Evolutionary conservation across 169 alveolate species (phyloP), one percentile per base, ranked within the genome.

Genomic region (Sarcocystis neurona): DNA sequence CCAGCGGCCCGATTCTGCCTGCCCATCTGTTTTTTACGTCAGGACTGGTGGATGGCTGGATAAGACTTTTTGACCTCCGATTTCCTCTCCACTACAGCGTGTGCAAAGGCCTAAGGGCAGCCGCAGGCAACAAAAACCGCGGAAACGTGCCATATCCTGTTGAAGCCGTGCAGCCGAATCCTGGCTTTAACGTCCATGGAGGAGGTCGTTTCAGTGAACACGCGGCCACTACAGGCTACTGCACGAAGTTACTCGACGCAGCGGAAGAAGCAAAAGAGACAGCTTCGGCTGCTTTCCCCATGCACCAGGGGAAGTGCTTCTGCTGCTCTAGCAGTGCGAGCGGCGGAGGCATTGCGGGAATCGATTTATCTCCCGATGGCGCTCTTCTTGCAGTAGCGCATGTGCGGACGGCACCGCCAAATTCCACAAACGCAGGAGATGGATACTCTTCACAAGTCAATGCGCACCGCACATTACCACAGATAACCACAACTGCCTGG

Each of bases 41-140:
- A 41, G 91, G 91, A 41, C 91, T 84, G 39, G 85, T 77, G 39
- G 91, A 87, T 82, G 60, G 82, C 70, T 87, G 91, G 91, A 50
- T 87, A 34, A 79, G 91, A 44, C 53, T 78, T 15, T 87, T 87
- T 56, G 91, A 87, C 68, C 87, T 87, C n/a, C 86, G 91, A 2
- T 87, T 87, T 44, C 91, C 91, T 27, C 77, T 87, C 68, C 91
- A 87, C 58, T 87, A 77, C 72, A 87, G 91, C 44, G 1, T 32
- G 56, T 47, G 58, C 82, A 5, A 27, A n/a, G 8, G 60, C 60
- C 60, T 6, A 48, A 6, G 60, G 60, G 60, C 6, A 66, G 77
- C 90, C n/a, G 85, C 60, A 46, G 68, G 63, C 15, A 48, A 63
- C 37, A n/a, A 50, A 44, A 20, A 60, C 72, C 87, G 82, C 34